phyloP scores from a whole-genome alignment of 352 stramenopile species.

The Paralagenidium karlingii region DNA sequence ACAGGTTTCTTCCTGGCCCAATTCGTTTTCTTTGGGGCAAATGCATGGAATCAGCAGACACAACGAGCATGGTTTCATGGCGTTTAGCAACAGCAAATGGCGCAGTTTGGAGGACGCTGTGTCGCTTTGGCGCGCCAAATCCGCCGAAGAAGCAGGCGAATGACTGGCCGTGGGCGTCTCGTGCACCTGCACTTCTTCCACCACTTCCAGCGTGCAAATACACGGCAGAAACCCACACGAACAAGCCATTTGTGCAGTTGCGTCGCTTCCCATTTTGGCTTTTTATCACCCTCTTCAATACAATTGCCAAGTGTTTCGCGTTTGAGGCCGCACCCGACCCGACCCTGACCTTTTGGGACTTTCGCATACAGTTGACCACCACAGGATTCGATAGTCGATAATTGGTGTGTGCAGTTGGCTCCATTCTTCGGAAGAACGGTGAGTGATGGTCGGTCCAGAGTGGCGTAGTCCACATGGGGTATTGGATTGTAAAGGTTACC shows the following conservation, averaged over 20 bases:
- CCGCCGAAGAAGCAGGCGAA: slow-evolving; percentile 2
- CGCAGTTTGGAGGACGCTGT: slow-evolving; percentile 23
- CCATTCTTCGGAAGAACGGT: no score
- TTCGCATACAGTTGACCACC: no score
- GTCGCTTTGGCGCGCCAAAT: slow-evolving; percentile 1
- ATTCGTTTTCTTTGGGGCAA: slow-evolving; percentile 14
- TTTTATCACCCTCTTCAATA: no score
- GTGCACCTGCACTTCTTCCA: no score
- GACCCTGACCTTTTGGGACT: no score
- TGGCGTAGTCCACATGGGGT: no score
- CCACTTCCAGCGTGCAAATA: slow-evolving; percentile 35
- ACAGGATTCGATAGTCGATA: no score
- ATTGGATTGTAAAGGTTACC: no score
- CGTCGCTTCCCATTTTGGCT: slow-evolving; percentile 1
- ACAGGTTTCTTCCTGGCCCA: background rate
- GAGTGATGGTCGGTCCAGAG: no score
- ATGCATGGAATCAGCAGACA: slow-evolving; percentile 77
- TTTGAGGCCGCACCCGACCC: no score
- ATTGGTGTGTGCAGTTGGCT: no score
- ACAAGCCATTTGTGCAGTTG: slow-evolving; percentile 10
- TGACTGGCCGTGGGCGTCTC: slow-evolving; percentile 11
- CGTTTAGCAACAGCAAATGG: slow-evolving; percentile 35
- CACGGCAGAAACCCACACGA: slow-evolving; percentile 56
- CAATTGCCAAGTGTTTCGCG: no score
- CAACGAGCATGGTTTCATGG: slow-evolving; percentile 39